Percentiles rank a stretch among this genome's conserved stretches.
These are phyloP conservation scores for Xylariales sp. DNA, from an alignment of 2,329 filamentous ascomycete genomes.

Conservation along the genomic window DNA sequence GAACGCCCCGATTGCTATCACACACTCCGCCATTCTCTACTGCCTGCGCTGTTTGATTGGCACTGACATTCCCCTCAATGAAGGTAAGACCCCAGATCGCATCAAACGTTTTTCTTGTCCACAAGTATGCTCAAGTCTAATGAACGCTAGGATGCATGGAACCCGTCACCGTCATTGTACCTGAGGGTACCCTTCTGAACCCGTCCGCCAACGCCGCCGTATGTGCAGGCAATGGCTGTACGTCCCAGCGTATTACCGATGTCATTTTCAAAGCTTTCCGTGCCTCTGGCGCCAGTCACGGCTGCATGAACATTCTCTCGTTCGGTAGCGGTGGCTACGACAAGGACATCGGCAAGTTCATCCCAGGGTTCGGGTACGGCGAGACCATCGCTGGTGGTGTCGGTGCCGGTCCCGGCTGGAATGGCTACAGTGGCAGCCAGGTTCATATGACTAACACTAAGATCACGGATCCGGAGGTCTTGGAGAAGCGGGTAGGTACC, in stretches of 20 bases:
- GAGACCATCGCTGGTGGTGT: constrained; percentile 30
- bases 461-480: constrained; percentile 28
- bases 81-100: constrained; percentile 24
- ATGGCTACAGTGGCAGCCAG: constrained; percentile 26
- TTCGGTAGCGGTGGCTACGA: constrained; percentile 17
- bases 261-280: constrained; percentile 24
- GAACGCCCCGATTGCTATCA: constrained; percentile 33
- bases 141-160: no score
- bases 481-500: constrained; percentile 29
- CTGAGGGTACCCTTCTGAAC: constrained; percentile 20
- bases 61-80: constrained; percentile 25
- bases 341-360: no score
- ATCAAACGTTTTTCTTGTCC: no score
- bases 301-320: constrained; percentile 22
- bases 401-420: constrained; percentile 25
- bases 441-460: constrained; percentile 31
- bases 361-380: constrained; percentile 27
- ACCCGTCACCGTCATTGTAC: constrained; percentile 19
- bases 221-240: constrained; percentile 19
- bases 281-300: constrained; percentile 19
- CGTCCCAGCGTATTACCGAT: constrained; percentile 24
- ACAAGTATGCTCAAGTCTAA: no score
- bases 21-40: constrained; percentile 28
- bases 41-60: constrained; percentile 19
- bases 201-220: constrained; percentile 22